phyloP scores from a whole-genome alignment of 805 yeast genomes.

The Saccharomycopsis sp. region DNA sequence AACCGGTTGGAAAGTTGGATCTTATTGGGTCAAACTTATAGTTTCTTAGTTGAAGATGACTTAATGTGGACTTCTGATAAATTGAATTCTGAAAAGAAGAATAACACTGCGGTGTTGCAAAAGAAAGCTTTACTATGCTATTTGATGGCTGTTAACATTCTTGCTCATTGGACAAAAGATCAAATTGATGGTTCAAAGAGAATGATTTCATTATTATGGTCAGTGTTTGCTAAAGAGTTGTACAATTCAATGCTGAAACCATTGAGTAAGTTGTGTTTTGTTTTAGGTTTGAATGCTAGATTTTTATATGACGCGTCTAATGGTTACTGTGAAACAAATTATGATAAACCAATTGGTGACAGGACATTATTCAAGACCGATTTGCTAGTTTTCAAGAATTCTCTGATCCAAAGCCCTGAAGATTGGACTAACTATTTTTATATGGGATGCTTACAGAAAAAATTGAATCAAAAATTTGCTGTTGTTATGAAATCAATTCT shows the following conservation, averaged over 20 bases:
- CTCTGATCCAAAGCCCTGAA: conserved; percentile 35
- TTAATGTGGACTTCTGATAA: conserved; percentile 89
- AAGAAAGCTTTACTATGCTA: conserved; percentile 67
- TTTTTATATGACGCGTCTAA: conserved; percentile 25
- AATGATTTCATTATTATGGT: conserved; percentile 41
- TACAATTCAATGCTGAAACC: conserved; percentile 55
- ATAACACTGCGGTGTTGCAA: conserved; percentile 55
- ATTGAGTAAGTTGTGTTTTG: conserved; percentile 55
- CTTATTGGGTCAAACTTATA: conserved; percentile 71
- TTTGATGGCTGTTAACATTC: conserved; percentile 57
- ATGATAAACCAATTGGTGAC: conserved; percentile 23
- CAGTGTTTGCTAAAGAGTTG: conserved; percentile 46
- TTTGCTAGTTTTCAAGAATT: conserved; percentile 38
- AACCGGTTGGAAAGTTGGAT: conserved; percentile 81
- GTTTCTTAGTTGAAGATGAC: conserved; percentile 79
- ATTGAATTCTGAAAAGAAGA: conserved; percentile 57
- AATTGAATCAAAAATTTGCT: conserved; percentile 32
- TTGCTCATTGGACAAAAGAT: conserved; percentile 23
- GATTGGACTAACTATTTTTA: conserved; percentile 59
- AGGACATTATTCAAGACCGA: conserved; percentile 34
- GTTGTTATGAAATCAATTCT: conserved; percentile 36
- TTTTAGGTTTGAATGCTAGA: conserved; percentile 33
- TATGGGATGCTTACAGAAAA: conserved; percentile 50
- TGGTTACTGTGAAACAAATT: conserved; percentile 25
- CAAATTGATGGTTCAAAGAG: conserved; percentile 27